A percentile compares a stretch with the other conserved stretches of the same genome.
These are phyloP conservation scores for Exutisphaerella laricina DNA, from an alignment of 2,329 filamentous ascomycete genomes.

Conservation along the genomic window DNA sequence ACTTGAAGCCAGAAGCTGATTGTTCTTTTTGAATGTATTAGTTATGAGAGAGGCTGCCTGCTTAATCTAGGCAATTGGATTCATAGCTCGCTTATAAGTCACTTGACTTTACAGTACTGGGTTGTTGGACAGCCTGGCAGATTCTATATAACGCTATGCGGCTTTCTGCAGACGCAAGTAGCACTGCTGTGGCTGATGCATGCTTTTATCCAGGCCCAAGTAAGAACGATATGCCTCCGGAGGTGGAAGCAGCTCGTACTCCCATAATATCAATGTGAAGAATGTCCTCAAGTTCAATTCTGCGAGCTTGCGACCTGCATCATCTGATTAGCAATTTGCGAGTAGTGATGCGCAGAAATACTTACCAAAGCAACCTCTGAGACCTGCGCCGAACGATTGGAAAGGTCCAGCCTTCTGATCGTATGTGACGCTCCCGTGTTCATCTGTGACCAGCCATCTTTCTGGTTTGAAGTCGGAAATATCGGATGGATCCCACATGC, in stretches of 20 bases:
- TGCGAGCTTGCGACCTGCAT: slow-evolving; percentile 17
- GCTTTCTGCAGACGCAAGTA: slow-evolving; percentile 21
- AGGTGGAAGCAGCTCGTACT: slow-evolving; percentile 25
- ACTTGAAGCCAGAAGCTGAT: too few species aligned
- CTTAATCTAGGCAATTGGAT: too few species aligned
- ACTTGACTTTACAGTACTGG: too few species aligned
- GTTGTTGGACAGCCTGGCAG: too few species aligned
- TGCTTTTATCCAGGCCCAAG: slow-evolving; percentile 26
- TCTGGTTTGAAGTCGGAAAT: slow-evolving; percentile 36
- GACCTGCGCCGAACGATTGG: slow-evolving; percentile 36
- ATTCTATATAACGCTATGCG: too few species aligned
- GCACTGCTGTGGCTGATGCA: slow-evolving; percentile 27
- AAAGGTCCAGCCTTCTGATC: slow-evolving; percentile 34
- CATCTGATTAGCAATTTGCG: not conserved
- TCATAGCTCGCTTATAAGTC: too few species aligned
- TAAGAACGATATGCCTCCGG: slow-evolving; percentile 24
- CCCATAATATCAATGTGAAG: slow-evolving; percentile 29
- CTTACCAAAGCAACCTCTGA: slow-evolving; percentile 36
- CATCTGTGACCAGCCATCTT: slow-evolving; percentile 36
- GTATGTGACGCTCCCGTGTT: slow-evolving; percentile 29
- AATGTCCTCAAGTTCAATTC: slow-evolving; percentile 28
- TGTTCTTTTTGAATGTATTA: too few species aligned
- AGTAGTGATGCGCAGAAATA: not conserved
- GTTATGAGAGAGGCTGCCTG: too few species aligned
- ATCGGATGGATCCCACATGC: slow-evolving; percentile 27